Conservation (phyloP, 352 stramenopile species). For the Phytophthora cryptogea region DNA sequence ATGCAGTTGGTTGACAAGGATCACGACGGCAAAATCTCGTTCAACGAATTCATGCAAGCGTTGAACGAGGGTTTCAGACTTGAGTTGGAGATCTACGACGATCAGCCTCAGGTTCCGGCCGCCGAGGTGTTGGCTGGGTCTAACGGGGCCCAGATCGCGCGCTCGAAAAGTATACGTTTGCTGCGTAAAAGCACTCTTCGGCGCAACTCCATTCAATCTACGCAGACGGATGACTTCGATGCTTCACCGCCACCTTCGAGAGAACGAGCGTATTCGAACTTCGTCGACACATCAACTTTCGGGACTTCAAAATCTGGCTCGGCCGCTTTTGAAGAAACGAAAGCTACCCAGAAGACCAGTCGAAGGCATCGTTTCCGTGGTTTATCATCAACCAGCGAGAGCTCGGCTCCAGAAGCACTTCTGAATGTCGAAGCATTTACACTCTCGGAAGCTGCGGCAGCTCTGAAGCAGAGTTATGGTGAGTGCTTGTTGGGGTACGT, state of each 20-base stretch:
- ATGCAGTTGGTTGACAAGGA: constrained; percentile 75
- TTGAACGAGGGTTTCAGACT: constrained; percentile 72
- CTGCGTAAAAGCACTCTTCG: constrained; percentile 21
- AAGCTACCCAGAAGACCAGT: constrained; percentile 4
- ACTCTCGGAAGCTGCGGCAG: constrained; percentile 49
- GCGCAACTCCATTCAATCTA: constrained; percentile 24
- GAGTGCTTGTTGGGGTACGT: constrained; percentile 51
- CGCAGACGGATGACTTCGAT: constrained; percentile 14
- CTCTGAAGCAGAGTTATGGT: constrained; percentile 59
- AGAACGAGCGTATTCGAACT: constrained; percentile 29
- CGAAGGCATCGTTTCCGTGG: constrained; percentile 29
- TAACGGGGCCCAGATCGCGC: constrained; percentile 11
- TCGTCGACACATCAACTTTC: constrained; percentile 35
- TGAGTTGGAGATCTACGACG: constrained; percentile 78
- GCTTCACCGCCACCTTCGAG: constrained; percentile 10
- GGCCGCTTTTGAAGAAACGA: constrained; percentile 12
- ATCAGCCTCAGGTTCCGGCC: constrained; percentile 32
- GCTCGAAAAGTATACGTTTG: constrained; percentile 18
- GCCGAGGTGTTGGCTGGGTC: constrained; percentile 14
- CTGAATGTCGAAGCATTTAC: constrained; percentile 67
- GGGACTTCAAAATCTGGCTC: constrained; percentile 21
- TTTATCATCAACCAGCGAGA: constrained; percentile 36
- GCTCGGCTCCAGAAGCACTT: constrained; percentile 42
- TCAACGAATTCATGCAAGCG: constrained; percentile 80
- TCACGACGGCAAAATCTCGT: constrained; percentile 71